Evolutionary conservation across 2,329 filamentous ascomycete genomes (phyloP), one percentile per base, ranked within the genome.

Genomic region (Alternaria brassicae): DNA sequence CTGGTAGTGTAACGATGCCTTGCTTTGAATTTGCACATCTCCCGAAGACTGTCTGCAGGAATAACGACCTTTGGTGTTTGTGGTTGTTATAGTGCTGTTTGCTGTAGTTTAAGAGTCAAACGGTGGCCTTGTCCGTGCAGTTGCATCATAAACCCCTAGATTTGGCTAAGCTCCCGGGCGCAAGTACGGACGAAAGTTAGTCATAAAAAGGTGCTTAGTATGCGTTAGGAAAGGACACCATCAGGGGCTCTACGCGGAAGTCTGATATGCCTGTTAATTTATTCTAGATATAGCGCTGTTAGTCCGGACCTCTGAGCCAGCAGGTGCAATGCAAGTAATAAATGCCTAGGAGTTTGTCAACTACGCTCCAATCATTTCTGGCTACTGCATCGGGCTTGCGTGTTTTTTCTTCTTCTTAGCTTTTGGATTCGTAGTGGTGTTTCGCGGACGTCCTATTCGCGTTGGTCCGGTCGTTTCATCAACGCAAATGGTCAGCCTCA

Each of bases 1-100:
- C 54, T 17, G 25, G 23, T 6, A 8, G 21, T 12, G 47, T 41
- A 21, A 13, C 15, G 3, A 34, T 34, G 1, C 13, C 37, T 25
- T 56, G 45, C 53, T 56, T 56, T 45, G 51, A 49, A 3, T 49
- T 23, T 47, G 13, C 28, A 47, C 6, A 5, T 7, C 12, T 8
- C 5, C 19, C 3, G 28, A 15, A 34, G 17, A 15, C 19, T 21
- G 3, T 23, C 10, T 23, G 28, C 19, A 34, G 28, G 13, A 10
- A n/a, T 8, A 8, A 7, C 8, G 21, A 32, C 4, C 4, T 19
- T 7, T 15, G 3, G 17, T 34, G 44, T 21, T 34, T 34, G 44
- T 34, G 3, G 44, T 34, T 10, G 7, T 47, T 4, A 21, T 34
- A 17, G 2, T 23, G 28, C 44, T 47, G 12, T 10, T 9, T 17